Evolutionary conservation across 768 basidiomycete genomes (phyloP).

Genomic region (Lactarius evosmus): DNA sequence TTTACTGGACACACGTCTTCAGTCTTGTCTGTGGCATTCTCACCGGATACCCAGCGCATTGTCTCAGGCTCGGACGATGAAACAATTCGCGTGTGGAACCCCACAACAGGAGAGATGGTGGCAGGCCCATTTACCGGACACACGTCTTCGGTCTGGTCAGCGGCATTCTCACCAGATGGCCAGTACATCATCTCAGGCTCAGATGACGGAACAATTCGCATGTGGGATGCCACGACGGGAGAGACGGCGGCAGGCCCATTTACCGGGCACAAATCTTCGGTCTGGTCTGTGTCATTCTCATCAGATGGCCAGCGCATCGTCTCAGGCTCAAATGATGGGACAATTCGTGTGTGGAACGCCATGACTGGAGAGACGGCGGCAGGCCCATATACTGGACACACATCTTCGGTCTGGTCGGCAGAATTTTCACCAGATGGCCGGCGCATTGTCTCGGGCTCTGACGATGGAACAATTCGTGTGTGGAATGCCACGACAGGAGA

Average conservation of each 20-base stretch:
- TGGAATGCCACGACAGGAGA: background rate
- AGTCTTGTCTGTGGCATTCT: slow-evolving; percentile 8
- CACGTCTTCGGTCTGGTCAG: too few species aligned
- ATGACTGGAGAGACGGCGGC: background rate
- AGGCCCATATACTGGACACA: background rate
- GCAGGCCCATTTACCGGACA: too few species aligned
- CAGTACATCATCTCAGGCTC: slow-evolving; percentile 11
- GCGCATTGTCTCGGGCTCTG: slow-evolving; percentile 4
- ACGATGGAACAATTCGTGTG: slow-evolving; percentile 1
- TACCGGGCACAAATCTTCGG: background rate
- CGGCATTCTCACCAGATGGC: slow-evolving; percentile 7
- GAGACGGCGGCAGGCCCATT: background rate
- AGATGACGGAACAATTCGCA: background rate
- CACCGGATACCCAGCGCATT: slow-evolving; percentile 5
- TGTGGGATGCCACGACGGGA: background rate
- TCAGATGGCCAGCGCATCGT: slow-evolving; percentile 29
- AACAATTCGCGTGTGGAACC: slow-evolving; percentile 6
- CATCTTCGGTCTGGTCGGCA: background rate
- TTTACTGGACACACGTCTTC: background rate
- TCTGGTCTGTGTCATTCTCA: background rate
- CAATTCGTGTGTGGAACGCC: slow-evolving; percentile 12
- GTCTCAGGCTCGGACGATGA: slow-evolving; percentile 7
- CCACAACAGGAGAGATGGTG: background rate
- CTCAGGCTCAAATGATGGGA: background rate
- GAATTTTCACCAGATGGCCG: slow-evolving; percentile 11